Conservation (phyloP, 73 alveolate species). For the Symbiodinium natans region DNA sequence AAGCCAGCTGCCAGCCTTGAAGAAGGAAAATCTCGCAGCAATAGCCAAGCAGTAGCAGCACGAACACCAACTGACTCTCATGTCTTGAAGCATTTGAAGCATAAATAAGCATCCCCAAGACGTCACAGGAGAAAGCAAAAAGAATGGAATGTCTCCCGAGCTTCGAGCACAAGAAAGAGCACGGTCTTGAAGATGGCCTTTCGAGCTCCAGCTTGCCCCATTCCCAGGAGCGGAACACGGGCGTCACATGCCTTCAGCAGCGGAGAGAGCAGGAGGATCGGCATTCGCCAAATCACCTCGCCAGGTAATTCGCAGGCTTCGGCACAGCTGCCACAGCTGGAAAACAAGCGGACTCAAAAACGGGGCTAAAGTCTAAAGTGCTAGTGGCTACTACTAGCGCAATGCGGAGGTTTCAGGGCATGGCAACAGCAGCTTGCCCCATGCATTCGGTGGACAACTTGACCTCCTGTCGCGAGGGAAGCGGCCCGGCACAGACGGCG, state of each 20-base stretch:
- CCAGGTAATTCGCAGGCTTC: no score
- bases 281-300: slow-evolving; percentile 82
- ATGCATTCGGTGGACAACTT: slow-evolving; percentile 73
- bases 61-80: not conserved
- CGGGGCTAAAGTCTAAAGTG: no score
- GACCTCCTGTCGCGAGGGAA: no score
- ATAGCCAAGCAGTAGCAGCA: not conserved
- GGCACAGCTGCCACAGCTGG: not conserved
- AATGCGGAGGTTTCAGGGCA: not conserved
- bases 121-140: not conserved
- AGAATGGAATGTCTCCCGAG: no score
- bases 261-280: slow-evolving; percentile 74
- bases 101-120: no score
- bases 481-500: no score
- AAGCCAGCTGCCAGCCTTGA: slow-evolving; percentile 36
- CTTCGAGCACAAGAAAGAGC: not conserved
- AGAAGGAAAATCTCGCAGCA: not conserved
- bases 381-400: no score
- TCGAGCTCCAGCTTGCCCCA: no score
- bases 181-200: slow-evolving; percentile 1
- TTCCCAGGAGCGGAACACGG: no score
- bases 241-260: slow-evolving; percentile 28
- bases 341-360: no score
- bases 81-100: no score
- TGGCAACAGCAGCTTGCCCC: slow-evolving; percentile 38